Evolutionary conservation across 2,329 filamentous ascomycete species (phyloP).

Genomic region (Calonectria crousiana): DNA sequence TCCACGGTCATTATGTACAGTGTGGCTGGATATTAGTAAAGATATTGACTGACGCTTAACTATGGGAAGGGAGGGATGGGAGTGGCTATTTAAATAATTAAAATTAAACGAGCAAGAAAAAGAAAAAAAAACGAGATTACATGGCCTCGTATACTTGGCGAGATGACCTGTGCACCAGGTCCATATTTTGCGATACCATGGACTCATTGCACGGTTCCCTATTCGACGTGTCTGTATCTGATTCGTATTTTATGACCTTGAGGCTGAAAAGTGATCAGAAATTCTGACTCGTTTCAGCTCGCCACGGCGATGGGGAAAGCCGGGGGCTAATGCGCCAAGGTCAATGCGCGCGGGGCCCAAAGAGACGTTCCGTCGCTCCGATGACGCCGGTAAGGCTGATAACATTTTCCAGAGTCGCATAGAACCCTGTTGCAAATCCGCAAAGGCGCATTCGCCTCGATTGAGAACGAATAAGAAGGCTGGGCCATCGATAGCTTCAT

Average conservation of each 20-base stretch:
- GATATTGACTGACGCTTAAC: background rate
- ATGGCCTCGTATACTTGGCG: background rate
- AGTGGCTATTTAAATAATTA: background rate
- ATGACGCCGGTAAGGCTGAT: background rate
- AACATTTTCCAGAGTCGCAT: background rate
- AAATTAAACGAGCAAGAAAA: background rate
- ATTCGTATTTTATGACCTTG: background rate
- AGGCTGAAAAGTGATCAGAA: background rate
- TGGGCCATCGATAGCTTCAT: background rate
- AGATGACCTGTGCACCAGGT: background rate
- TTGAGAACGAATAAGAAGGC: background rate
- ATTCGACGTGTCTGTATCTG: background rate
- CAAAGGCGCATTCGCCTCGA: background rate
- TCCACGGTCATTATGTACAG: background rate
- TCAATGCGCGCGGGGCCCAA: background rate
- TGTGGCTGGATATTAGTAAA: background rate
- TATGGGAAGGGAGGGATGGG: too few species aligned
- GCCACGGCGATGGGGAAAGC: background rate
- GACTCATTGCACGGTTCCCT: background rate
- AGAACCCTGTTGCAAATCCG: background rate
- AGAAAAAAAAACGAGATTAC: background rate
- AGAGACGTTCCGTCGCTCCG: background rate
- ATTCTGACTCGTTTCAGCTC: background rate
- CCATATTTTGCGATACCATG: background rate
- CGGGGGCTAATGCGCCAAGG: background rate